Conservation (phyloP, 2,329 filamentous ascomycete species). For the Fusarium stilboides region DNA sequence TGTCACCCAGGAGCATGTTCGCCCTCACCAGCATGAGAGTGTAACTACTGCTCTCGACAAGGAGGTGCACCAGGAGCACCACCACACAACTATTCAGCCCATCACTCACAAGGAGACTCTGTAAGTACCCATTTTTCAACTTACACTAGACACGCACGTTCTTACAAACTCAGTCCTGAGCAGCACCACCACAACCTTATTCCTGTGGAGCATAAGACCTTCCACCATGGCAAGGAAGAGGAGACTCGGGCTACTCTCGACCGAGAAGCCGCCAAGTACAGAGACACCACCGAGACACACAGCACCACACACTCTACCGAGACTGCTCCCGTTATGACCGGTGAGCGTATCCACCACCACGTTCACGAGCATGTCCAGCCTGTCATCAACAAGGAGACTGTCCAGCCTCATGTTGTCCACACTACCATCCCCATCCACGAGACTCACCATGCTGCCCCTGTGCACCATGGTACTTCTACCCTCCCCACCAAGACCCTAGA, state of each 20-base stretch:
- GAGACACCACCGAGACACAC: slow-evolving; percentile 50
- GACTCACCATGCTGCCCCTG: slow-evolving; percentile 76
- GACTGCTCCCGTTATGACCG: slow-evolving; percentile 46
- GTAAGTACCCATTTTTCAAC: slow-evolving; percentile 56
- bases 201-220: slow-evolving; percentile 72
- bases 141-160: background rate
- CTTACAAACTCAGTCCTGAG: slow-evolving; percentile 63
- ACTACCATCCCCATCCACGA: slow-evolving; percentile 82
- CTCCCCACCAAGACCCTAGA: slow-evolving; percentile 75
- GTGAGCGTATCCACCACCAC: slow-evolving; percentile 59
- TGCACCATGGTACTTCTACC: slow-evolving; percentile 75
- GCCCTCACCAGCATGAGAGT: slow-evolving; percentile 74
- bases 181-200: slow-evolving; percentile 73
- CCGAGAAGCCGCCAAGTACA: slow-evolving; percentile 62
- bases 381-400: slow-evolving; percentile 77
- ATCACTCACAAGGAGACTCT: slow-evolving; percentile 59
- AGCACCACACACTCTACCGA: slow-evolving; percentile 50
- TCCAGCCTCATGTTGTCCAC: slow-evolving; percentile 78
- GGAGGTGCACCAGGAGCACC: slow-evolving; percentile 80
- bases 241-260: slow-evolving; percentile 64
- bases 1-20: slow-evolving; percentile 73
- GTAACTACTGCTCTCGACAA: slow-evolving; percentile 74
- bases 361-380: slow-evolving; percentile 80
- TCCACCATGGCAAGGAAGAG: slow-evolving; percentile 71
- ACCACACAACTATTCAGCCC: slow-evolving; percentile 79